phyloP scores from a whole-genome alignment of 2,329 filamentous ascomycete genomes.

The Coleophoma cylindrospora region DNA sequence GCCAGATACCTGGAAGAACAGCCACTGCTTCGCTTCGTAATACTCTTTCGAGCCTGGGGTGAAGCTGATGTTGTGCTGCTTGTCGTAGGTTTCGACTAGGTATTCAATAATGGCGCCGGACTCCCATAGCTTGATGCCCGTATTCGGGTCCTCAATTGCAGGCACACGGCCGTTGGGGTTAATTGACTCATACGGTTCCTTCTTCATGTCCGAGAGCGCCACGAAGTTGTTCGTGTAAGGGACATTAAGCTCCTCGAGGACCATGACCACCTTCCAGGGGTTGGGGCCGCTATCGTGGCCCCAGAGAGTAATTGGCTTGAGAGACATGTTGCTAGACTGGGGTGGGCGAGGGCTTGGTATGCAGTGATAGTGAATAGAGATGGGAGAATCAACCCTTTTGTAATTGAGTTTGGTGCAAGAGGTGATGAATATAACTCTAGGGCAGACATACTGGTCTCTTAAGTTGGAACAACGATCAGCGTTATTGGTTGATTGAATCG shows the following conservation, averaged over 20 bases:
- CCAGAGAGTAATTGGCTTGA: constrained; percentile 4
- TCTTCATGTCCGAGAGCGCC: constrained; percentile 33
- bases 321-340: constrained; percentile 4
- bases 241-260: constrained; percentile 37
- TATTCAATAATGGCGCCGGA: constrained; percentile 40
- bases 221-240: constrained; percentile 31
- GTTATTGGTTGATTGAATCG: not conserved
- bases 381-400: constrained; percentile 1
- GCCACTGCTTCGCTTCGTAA: constrained; percentile 29
- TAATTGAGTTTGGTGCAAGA: constrained; percentile 5
- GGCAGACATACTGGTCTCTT: constrained; percentile 2
- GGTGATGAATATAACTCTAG: constrained; percentile 3
- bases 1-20: constrained; percentile 32
- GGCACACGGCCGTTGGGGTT: constrained; percentile 27
- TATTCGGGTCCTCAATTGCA: constrained; percentile 32
- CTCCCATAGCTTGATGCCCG: constrained; percentile 38
- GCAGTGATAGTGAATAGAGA: not conserved
- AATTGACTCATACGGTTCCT: constrained; percentile 27
- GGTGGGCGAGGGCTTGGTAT: not conserved
- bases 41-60: constrained; percentile 22
- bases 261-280: constrained; percentile 33
- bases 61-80: constrained; percentile 30
- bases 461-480: constrained; percentile 4
- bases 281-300: constrained; percentile 17
- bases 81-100: constrained; percentile 35